Evolutionary conservation across 1,284 basidiomycete species (phyloP).

Genomic region (Schizopora paradoxa): DNA sequence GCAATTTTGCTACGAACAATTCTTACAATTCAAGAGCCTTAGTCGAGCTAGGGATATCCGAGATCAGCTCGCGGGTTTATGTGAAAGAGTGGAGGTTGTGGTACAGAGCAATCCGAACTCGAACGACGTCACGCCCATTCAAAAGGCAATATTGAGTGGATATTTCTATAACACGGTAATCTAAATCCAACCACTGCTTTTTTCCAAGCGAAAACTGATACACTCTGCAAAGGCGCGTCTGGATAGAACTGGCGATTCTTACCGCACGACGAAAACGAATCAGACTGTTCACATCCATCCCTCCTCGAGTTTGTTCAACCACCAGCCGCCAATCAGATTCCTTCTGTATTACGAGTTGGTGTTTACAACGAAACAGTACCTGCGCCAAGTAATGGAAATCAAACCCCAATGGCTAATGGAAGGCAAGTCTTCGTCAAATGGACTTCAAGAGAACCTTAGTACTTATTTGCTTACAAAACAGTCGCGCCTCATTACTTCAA

Average conservation of each 20-base stretch:
- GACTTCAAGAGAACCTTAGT: constrained; percentile 4
- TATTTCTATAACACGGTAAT: constrained; percentile 94
- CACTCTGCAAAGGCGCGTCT: constrained; percentile 59
- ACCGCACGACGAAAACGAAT: constrained; percentile 90
- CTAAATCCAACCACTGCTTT: constrained; percentile 12
- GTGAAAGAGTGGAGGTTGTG: constrained; percentile 95
- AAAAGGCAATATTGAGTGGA: constrained; percentile 91
- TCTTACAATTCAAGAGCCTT: constrained; percentile 94
- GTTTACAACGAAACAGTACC: constrained; percentile 83
- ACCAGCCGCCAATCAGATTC: constrained; percentile 88
- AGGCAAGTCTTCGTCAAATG: constrained; percentile 43
- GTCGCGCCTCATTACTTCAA: constrained; percentile 96
- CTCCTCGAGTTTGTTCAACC: constrained; percentile 90
- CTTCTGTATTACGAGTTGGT: constrained; percentile 94
- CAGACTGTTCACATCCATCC: constrained; percentile 97
- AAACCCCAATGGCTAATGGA: constrained; percentile 92
- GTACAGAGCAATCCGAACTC: constrained; percentile 84
- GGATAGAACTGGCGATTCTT: constrained; percentile 89
- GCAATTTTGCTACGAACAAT: constrained; percentile 94
- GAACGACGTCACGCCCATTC: constrained; percentile 87
- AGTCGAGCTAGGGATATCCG: constrained; percentile 92
- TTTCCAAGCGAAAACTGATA: too few relatives aligned
- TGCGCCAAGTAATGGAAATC: constrained; percentile 96
- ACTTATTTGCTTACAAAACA: constrained; percentile 27
- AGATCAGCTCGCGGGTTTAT: constrained; percentile 91